Percentiles rank a stretch among this genome's conserved stretches.
Evolutionary conservation across 2,329 filamentous ascomycete genomes (phyloP).

Genomic region (Microsporum ferrugineum): DNA sequence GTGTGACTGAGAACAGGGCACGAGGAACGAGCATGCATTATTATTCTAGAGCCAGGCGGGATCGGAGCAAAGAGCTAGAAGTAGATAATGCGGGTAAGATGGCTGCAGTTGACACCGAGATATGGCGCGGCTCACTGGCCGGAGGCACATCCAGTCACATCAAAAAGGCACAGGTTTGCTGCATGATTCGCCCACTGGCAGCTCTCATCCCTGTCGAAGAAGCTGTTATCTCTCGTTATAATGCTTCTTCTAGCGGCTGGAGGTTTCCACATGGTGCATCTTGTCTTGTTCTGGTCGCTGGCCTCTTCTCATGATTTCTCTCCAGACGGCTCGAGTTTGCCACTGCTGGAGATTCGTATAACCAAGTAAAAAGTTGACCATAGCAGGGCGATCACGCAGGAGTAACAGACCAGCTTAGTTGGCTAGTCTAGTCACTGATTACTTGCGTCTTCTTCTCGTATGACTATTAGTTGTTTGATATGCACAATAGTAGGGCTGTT

Average conservation of each 20-base stretch:
- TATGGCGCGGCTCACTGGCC: not conserved
- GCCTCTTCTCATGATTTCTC: too few species aligned
- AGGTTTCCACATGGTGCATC: not conserved
- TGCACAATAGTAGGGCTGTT: not conserved
- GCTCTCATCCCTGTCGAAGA: not conserved
- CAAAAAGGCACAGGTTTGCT: not conserved
- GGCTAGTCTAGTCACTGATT: not conserved
- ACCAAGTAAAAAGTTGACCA: not conserved
- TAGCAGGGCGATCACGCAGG: not conserved
- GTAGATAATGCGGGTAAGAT: not conserved
- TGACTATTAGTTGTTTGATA: not conserved
- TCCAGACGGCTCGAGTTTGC: not conserved
- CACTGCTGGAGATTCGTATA: not conserved
- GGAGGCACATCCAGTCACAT: conserved; percentile 1
- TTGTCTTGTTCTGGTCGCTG: too few species aligned
- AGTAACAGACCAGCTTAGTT: not conserved
- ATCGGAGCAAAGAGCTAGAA: not conserved
- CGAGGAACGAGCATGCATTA: not conserved
- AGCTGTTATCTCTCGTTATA: too few species aligned
- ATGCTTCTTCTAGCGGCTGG: not conserved
- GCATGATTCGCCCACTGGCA: not conserved
- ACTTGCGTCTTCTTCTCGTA: not conserved
- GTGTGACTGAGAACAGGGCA: not conserved
- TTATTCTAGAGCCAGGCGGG: not conserved
- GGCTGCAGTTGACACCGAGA: not conserved